Base-by-base conservation (phyloP, 2,329 filamentous ascomycete genomes). In the Didymella glomerata region DNA sequence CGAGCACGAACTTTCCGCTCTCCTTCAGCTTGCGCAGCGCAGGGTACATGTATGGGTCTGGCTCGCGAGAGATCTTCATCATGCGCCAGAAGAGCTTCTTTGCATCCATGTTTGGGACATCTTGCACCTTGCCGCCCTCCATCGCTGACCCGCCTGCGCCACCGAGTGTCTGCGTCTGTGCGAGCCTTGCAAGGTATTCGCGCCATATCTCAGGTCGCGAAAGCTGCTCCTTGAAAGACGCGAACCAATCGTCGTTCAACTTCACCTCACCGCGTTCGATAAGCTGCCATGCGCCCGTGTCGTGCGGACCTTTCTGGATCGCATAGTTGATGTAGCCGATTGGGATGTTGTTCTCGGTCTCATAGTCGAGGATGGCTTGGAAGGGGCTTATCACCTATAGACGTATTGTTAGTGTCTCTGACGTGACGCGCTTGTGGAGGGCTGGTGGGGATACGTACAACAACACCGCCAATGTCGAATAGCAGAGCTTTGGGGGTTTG, bases 401-500 rank as follows among this genome's bases (percentile, higher is more conserved):
- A n/a, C 18, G 6, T 38, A 6, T 10, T 20, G 18, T 40, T 11
- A 40, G 36, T 14, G 9, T 14, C 4, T 32, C 14, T 36, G 32
- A 47, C 22, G 28, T 42, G 9, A 25, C 16, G 4, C n/a, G 48
- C 25, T 32, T 28, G 20, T 11, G 20, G 22, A 38, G 45, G 38
- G 36, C 47, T 20, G 32, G 50, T 34, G 51, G 61, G 36, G 1
- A 4, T 20, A 88, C 92, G 83, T 89, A 97, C 94, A 84, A 92
- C 96, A 68, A 99, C 95, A 62, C 95, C 95, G 38, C 95, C 95
- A 68, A 99, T 95, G 78, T 99, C 95, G 77, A 98, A 98, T 22
- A 99, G 83, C 1, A 78, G 69, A n/a, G 75, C 76, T 14, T 64
- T 70, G 7, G 68, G 68, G 2, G 67, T 56, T 41, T 63, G 63